A percentile compares a stretch with the other conserved stretches of the same genome.
phyloP scores from a whole-genome alignment of 208 protist species.

The Sergeia podlipaevii region DNA sequence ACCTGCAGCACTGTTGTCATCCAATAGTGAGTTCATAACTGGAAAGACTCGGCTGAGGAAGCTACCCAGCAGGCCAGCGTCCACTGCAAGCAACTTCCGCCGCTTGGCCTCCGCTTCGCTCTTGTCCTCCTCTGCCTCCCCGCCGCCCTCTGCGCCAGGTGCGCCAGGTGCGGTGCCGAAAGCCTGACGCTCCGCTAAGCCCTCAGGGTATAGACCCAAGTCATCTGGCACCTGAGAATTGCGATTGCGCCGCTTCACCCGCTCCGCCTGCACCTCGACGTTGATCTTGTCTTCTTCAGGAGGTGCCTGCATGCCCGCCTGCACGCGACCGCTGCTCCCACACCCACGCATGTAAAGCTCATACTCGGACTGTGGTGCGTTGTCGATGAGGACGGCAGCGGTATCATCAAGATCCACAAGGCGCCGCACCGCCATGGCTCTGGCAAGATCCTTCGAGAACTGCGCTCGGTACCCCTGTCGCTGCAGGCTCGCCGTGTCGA shows the following conservation, averaged over 20 bases:
- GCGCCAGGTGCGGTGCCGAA: conserved; percentile 3
- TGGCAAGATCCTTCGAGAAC: conserved; percentile 67
- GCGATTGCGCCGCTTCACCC: conserved; percentile 28
- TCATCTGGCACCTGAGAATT: conserved; percentile 56
- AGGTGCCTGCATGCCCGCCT: conserved; percentile 54
- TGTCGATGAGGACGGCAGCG: conserved; percentile 47
- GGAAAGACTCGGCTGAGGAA: conserved; percentile 71
- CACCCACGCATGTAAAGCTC: conserved; percentile 84
- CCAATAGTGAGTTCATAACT: conserved; percentile 58
- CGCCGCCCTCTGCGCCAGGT: conserved; percentile 1
- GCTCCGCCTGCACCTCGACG: conserved; percentile 64
- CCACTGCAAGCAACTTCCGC: conserved; percentile 20
- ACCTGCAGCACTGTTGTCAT: conserved; percentile 40
- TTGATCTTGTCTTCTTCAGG: conserved; percentile 54
- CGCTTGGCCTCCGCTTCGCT: neutral
- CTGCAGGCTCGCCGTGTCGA: conserved; percentile 33
- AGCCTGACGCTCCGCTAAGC: conserved; percentile 33
- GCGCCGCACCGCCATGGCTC: conserved; percentile 68
- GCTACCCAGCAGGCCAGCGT: conserved; percentile 37
- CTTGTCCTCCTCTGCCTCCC: conserved; percentile 5
- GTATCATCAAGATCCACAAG: conserved; percentile 82
- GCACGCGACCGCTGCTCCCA: conserved; percentile 41
- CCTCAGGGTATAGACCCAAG: conserved; percentile 74
- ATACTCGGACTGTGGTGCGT: conserved; percentile 80
- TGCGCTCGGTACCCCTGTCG: conserved; percentile 76